Base-by-base conservation (phyloP, 768 basidiomycete genomes). In the Termitomyces sp. region DNA sequence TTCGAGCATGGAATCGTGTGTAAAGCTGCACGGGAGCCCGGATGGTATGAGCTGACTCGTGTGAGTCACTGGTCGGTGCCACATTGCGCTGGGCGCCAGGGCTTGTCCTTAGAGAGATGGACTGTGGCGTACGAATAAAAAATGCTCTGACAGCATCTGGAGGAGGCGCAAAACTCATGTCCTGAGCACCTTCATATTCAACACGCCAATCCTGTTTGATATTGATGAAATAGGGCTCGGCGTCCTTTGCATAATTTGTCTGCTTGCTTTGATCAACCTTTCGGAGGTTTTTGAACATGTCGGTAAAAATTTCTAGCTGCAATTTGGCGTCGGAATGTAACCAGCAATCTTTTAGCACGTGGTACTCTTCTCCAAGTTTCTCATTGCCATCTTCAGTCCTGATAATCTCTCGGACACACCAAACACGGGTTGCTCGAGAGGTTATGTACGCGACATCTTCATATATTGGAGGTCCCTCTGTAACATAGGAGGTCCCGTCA, bases 381-480 rank as follows among this genome's bases (percentile, higher is more conserved):
- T 35, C 18, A 4, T 8, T n/a, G 28, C n/a, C 44, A 3, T 33
- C 40, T n/a, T 55, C 32, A 12, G 55, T 15, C 33, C 15, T 28
- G 20, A 20, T 35, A 9, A 58, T 36, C 57, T 58, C 11, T 49
- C 36, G 16, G 8, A 39, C 57, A 1, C n/a, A 8, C 57, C 46
- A 58, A n/a, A 58, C 46, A 8, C 57, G 36, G 33, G 46, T 58
- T 5, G 46, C 57, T 35, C 36, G 46, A 13, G 57, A 58, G 35
- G 15, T 18, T 11, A 57, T 35, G 8, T 22, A 13, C 5, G 22
- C 46, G 6, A 15, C 36, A 7, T 36, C 13, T 49, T 58, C 57
- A 3, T 12, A 58, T 36, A 58, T 49, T 4, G 57, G 57, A 36
- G 2, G 1, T 9, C 57, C 57, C 16, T 22, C 46, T 2, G 57